A percentile compares a stretch with the other conserved stretches of the same genome.
Evolutionary conservation across 306 rosid species (phyloP).

Genomic region (Senna tora): DNA sequence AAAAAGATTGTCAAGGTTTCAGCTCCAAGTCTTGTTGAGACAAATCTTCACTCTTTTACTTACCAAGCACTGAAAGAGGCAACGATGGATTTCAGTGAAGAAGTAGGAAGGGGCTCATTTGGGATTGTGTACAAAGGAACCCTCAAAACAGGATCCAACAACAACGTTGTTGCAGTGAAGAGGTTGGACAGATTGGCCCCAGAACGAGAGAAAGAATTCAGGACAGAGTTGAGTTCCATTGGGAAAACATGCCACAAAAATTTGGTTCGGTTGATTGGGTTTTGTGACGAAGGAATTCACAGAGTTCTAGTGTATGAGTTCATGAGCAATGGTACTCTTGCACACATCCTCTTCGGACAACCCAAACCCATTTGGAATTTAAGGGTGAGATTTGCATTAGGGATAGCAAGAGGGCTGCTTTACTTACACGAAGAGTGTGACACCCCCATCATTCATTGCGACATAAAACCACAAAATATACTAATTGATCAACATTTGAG

Average conservation of each 20-base stretch:
- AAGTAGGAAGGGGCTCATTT: constrained; percentile 52
- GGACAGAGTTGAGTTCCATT: constrained; percentile 45
- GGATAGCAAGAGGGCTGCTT: constrained; percentile 48
- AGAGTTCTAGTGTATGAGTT: constrained; percentile 47
- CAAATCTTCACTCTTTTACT: constrained; percentile 43
- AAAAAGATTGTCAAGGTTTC: constrained; percentile 28
- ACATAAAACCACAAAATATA: constrained; percentile 54
- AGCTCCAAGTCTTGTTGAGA: constrained; percentile 37
- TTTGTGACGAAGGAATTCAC: constrained; percentile 48
- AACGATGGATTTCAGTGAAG: constrained; percentile 41
- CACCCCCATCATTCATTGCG: constrained; percentile 52
- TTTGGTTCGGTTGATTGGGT: constrained; percentile 51
- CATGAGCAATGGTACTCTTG: constrained; percentile 48
- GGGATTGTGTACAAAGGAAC: constrained; percentile 54
- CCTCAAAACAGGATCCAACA: constrained; percentile 17
- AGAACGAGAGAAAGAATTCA: constrained; percentile 51
- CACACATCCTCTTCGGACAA: constrained; percentile 40
- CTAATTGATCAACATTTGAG: constrained; percentile 41
- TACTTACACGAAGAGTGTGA: constrained; percentile 58
- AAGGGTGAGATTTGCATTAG: constrained; percentile 45
- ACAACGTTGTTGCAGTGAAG: constrained; percentile 43
- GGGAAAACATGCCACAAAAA: constrained; percentile 52
- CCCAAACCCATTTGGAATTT: constrained; percentile 41
- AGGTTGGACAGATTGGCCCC: constrained; percentile 47
- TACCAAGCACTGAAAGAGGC: constrained; percentile 43